These are phyloP conservation scores for Pythium aristosporum DNA, from an alignment of 352 stramenopile genomes.

Conservation along the genomic window DNA sequence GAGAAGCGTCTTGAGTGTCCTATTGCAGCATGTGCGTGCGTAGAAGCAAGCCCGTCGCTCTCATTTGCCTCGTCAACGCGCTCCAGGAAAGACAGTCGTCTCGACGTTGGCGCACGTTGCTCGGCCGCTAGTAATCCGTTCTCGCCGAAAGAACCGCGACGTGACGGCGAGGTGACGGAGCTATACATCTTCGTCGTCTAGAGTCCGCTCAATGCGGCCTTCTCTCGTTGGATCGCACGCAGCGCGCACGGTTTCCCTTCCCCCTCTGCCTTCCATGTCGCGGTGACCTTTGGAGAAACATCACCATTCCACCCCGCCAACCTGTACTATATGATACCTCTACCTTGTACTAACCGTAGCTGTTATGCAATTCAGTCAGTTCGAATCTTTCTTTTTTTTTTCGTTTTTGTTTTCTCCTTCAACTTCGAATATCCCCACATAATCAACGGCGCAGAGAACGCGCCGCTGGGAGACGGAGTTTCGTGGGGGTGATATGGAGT, in stretches of 20 bases:
- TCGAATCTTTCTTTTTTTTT: conserved; percentile 17
- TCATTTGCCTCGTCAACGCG: conserved; percentile 3
- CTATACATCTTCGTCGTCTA: background rate
- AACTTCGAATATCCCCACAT: conserved; percentile 9
- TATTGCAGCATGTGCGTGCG: too few species aligned
- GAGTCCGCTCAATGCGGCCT: background rate
- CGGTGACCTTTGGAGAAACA: too few species aligned
- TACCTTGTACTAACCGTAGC: conserved; percentile 5
- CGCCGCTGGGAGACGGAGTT: background rate
- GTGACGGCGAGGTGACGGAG: background rate
- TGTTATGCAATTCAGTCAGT: conserved; percentile 14
- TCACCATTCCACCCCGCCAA: background rate
- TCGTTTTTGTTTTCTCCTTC: conserved; percentile 9
- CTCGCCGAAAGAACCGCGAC: background rate
- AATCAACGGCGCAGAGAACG: background rate
- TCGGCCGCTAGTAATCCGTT: background rate
- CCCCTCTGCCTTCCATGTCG: background rate
- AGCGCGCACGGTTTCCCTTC: background rate
- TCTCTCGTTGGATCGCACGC: background rate
- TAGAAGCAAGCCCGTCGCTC: background rate
- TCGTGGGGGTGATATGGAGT: background rate
- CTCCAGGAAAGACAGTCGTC: background rate
- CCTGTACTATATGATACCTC: background rate
- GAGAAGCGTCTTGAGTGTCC: too few species aligned
- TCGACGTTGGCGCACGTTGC: background rate